A percentile compares a stretch with the other conserved stretches of the same genome.
Evolutionary conservation across 441 rosid species (phyloP).

Genomic region (Gossypium schwendimanii): DNA sequence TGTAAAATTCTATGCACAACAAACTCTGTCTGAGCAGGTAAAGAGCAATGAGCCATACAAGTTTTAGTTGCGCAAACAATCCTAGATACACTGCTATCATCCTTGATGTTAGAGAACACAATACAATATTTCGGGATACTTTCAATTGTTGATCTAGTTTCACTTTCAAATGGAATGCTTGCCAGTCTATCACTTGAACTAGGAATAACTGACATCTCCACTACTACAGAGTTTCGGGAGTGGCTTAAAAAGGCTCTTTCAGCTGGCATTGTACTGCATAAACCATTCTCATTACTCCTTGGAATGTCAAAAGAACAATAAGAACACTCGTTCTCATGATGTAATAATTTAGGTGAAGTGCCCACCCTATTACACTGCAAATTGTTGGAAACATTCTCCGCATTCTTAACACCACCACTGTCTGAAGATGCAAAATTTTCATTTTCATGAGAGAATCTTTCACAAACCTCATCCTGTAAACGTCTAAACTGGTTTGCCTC

Average conservation of each 20-base stretch:
- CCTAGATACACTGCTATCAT: constrained; percentile 42
- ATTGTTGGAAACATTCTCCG: constrained; percentile 16
- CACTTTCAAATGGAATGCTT: constrained; percentile 16
- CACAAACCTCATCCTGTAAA: constrained; percentile 6
- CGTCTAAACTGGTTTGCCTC: constrained; percentile 17
- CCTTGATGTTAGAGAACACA: constrained; percentile 33
- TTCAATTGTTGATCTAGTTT: constrained; percentile 18
- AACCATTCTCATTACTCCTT: constrained; percentile 17
- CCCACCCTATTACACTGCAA: constrained; percentile 9
- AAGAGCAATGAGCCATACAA: constrained; percentile 39
- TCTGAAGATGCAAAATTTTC: constrained; percentile 21
- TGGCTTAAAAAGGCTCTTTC: constrained; percentile 18
- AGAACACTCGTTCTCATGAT: constrained; percentile 16
- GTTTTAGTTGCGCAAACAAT: constrained; percentile 39
- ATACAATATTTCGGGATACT: constrained; percentile 35
- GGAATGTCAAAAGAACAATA: constrained; percentile 19
- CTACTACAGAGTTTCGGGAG: constrained; percentile 21
- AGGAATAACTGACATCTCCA: constrained; percentile 13
- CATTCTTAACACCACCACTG: constrained; percentile 15
- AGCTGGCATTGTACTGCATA: constrained; percentile 10
- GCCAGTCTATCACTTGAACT: constrained; percentile 19
- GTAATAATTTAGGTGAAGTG: constrained; percentile 6
- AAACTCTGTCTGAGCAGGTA: constrained; percentile 30
- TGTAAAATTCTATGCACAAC: constrained; percentile 37
- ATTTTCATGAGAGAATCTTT: constrained; percentile 17